Percentiles rank a stretch among this genome's conserved stretches.
These are phyloP conservation scores for Pseudotulostoma volvatum DNA, from an alignment of 495 filamentous ascomycete genomes.

Conservation along the genomic window DNA sequence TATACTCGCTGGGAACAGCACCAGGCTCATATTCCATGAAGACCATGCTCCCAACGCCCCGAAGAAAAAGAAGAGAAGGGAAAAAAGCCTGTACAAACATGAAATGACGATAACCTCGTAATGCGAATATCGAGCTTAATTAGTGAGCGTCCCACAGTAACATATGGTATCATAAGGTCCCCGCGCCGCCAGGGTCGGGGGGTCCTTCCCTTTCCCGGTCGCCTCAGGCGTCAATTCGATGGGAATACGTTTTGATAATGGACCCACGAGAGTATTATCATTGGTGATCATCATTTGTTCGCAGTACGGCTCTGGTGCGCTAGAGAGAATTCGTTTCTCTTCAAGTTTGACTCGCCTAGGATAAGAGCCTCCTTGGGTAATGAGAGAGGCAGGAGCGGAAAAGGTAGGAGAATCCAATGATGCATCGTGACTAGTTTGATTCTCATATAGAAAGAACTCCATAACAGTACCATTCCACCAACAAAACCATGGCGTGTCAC, in stretches of 20 bases:
- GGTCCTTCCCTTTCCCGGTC: not conserved
- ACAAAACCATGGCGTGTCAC: conserved; percentile 73
- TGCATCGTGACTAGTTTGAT: conserved; percentile 32
- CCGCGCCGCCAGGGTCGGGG: not conserved
- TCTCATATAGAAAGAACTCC: conserved; percentile 67
- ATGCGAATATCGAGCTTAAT: too few relatives aligned
- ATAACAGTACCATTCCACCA: conserved; percentile 71
- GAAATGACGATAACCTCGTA: too few relatives aligned
- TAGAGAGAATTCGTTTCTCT: conserved; percentile 44
- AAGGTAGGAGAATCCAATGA: conserved; percentile 18
- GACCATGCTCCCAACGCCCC: too few relatives aligned
- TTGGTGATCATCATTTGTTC: conserved; percentile 51
- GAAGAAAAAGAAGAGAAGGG: too few relatives aligned
- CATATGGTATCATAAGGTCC: conserved; percentile 20
- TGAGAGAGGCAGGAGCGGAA: conserved; percentile 7
- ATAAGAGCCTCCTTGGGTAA: conserved; percentile 38
- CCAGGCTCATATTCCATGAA: too few relatives aligned
- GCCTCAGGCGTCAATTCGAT: not conserved
- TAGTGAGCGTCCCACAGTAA: conserved; percentile 27
- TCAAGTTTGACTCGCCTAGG: conserved; percentile 65
- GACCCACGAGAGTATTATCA: conserved; percentile 22
- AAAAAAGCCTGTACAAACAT: too few relatives aligned
- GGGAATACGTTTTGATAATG: not conserved
- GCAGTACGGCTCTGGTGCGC: conserved; percentile 39
- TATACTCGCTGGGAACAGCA: too few relatives aligned